Conservation (phyloP, 2,329 filamentous ascomycete genomes). For the Cordyceps cateniannulata region DNA sequence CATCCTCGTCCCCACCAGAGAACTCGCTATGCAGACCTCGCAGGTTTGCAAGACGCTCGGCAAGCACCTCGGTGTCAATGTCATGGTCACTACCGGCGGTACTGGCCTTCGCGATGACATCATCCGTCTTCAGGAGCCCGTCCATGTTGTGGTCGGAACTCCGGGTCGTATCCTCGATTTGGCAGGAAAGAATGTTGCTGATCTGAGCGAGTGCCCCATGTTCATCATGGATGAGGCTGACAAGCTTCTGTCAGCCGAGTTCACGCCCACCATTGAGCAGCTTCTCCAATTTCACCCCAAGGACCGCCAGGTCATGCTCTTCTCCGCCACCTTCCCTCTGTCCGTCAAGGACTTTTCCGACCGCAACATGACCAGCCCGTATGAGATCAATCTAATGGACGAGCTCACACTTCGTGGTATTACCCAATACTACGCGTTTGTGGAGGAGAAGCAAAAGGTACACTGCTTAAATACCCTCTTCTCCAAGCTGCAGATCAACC, state of each 20-base stretch:
- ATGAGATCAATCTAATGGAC: slow-evolving; percentile 99
- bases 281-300: slow-evolving; percentile 92
- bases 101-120: slow-evolving; percentile 96
- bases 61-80: slow-evolving; percentile 93
- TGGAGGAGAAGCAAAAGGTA: slow-evolving; percentile 98
- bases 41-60: slow-evolving; percentile 98
- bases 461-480: slow-evolving; percentile 98
- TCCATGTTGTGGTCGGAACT: slow-evolving; percentile 96
- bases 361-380: slow-evolving; percentile 93
- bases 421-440: slow-evolving; percentile 98
- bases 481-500: slow-evolving; percentile 98
- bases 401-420: slow-evolving; percentile 96
- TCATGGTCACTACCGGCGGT: slow-evolving; percentile 98
- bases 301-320: slow-evolving; percentile 98
- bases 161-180: slow-evolving; percentile 94
- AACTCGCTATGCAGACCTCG: slow-evolving; percentile 95
- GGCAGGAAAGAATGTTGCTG: slow-evolving; percentile 91
- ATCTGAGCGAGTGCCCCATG: slow-evolving; percentile 91
- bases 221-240: slow-evolving; percentile 99
- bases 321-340: slow-evolving; percentile 94
- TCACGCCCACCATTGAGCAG: slow-evolving; percentile 96
- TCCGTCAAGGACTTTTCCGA: slow-evolving; percentile 98
- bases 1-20: slow-evolving; percentile 92
- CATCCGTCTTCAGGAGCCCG: slow-evolving; percentile 83
- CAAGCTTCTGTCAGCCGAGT: slow-evolving; percentile 93